phyloP scores from a whole-genome alignment of 345 rosid genomes.

The Ceriops zippeliana region DNA sequence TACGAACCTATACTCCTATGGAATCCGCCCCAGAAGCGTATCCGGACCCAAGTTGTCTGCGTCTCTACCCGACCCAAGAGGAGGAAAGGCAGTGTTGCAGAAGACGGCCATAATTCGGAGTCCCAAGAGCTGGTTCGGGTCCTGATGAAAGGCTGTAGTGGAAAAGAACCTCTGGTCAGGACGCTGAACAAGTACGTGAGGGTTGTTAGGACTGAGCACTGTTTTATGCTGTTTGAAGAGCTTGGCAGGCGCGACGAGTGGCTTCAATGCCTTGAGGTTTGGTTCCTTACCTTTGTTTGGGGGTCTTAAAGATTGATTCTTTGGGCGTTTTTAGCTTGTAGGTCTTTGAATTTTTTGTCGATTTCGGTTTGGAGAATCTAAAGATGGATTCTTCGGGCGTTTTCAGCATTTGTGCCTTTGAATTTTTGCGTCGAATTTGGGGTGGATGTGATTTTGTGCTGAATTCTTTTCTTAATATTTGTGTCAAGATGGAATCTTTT shows the following conservation, averaged over 20 bases:
- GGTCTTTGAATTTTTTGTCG: background rate
- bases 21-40: conserved; percentile 5
- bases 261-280: conserved; percentile 91
- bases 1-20: conserved; percentile 18
- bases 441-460: background rate
- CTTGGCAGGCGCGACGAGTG: conserved; percentile 79
- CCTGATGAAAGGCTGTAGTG: conserved; percentile 51
- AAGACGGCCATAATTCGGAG: conserved; percentile 39
- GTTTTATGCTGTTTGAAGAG: conserved; percentile 87
- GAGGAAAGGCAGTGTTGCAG: conserved; percentile 31
- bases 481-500: too few relatives aligned
- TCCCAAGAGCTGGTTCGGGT: conserved; percentile 56
- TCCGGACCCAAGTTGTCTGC: conserved; percentile 29
- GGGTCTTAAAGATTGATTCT: background rate
- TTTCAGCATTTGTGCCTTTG: conserved; percentile 14
- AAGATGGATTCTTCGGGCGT: background rate
- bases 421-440: background rate
- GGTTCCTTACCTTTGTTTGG: too few relatives aligned
- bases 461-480: background rate
- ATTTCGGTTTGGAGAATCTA: background rate
- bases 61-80: conserved; percentile 50
- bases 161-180: conserved; percentile 60
- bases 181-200: conserved; percentile 66
- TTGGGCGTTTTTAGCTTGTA: background rate
- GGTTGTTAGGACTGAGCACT: conserved; percentile 68